These are phyloP conservation scores for Xylariaceae sp. DNA, from an alignment of 2,329 filamentous ascomycete genomes.

Conservation along the genomic window DNA sequence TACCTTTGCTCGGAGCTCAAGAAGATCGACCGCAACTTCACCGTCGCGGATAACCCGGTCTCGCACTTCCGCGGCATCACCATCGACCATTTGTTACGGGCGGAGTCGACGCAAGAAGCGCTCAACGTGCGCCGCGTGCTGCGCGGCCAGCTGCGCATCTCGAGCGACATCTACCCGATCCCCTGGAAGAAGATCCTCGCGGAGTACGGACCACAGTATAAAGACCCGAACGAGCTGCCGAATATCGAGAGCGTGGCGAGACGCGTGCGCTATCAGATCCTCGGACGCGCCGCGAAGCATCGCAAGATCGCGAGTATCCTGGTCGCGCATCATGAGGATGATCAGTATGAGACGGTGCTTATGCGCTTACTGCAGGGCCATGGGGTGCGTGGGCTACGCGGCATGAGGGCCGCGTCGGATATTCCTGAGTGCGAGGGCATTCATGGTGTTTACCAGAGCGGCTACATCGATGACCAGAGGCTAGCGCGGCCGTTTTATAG, in stretches of 20 bases:
- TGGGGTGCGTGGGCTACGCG: constrained; percentile 62
- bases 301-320: constrained; percentile 56
- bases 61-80: constrained; percentile 42
- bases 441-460: constrained; percentile 65
- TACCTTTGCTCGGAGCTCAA: constrained; percentile 57
- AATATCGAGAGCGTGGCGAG: constrained; percentile 77
- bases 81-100: constrained; percentile 54
- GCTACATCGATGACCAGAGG: constrained; percentile 46
- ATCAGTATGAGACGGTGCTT: constrained; percentile 84
- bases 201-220: constrained; percentile 15
- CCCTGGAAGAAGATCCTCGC: constrained; percentile 44
- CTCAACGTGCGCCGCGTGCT: constrained; percentile 38
- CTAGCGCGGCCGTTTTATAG: constrained; percentile 35
- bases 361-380: constrained; percentile 69
- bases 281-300: constrained; percentile 57
- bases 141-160: constrained; percentile 36
- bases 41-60: constrained; percentile 43
- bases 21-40: constrained; percentile 31
- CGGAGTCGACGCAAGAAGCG: constrained; percentile 49
- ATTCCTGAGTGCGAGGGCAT: constrained; percentile 84
- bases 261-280: constrained; percentile 62
- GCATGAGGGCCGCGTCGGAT: constrained; percentile 57
- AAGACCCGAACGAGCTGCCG: constrained; percentile 40
- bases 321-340: constrained; percentile 81
- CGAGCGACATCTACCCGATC: constrained; percentile 31